A percentile compares a stretch with the other conserved stretches of the same genome.
Evolutionary conservation across 192 early-diverging fungal species (phyloP).

Genomic region (Pilobolus umbonatus): DNA sequence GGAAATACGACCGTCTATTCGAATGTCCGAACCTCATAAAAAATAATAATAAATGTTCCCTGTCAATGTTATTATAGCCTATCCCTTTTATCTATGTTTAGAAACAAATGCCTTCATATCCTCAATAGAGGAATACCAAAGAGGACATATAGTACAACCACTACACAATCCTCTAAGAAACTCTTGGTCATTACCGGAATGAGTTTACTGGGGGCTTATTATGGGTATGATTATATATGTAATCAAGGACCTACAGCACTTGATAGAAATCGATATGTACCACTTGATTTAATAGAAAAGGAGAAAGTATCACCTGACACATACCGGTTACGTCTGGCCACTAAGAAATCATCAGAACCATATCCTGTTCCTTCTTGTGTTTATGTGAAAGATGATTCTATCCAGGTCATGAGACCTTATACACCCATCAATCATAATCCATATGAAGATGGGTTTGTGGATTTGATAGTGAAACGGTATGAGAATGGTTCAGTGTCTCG

Average conservation of each 20-base stretch:
- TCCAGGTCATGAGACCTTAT: conserved; percentile 65
- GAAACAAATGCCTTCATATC: not conserved
- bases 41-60: too few relatives aligned
- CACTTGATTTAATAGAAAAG: conserved; percentile 43
- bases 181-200: not conserved
- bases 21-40: conserved; percentile 12
- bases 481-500: conserved; percentile 60
- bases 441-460: conserved; percentile 43
- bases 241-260: conserved; percentile 13
- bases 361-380: conserved; percentile 55
- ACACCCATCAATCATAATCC: conserved; percentile 57
- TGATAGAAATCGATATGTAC: conserved; percentile 44
- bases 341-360: conserved; percentile 10
- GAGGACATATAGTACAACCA: too few relatives aligned
- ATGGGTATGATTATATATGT: not conserved
- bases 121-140: not conserved
- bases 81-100: conserved; percentile 6
- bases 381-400: conserved; percentile 65
- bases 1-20: conserved; percentile 1
- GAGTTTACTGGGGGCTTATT: not conserved
- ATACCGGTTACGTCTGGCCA: conserved; percentile 50
- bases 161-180: not conserved
- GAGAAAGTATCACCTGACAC: conserved; percentile 47
- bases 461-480: conserved; percentile 66
- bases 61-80: not conserved